Evolutionary conservation across 2,329 filamentous ascomycete genomes (phyloP), one percentile per base, ranked within the genome.

Genomic region (Lasiodiplodia gonubiensis): DNA sequence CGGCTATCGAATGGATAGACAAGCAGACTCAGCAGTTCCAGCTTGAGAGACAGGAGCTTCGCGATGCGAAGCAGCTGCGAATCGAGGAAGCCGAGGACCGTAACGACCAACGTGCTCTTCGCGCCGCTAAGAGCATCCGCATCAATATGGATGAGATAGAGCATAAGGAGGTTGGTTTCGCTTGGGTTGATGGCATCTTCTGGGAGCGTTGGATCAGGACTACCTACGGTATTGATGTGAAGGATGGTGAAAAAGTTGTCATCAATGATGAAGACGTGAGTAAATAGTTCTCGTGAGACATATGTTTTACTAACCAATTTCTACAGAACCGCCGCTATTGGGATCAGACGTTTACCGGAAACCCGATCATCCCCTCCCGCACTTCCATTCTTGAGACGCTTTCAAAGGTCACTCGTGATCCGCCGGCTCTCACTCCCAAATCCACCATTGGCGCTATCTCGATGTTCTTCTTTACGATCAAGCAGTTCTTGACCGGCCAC

Each of bases 191-290:
- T 77, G 93, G 94, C 61, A 88, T 92, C 8, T 98, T 98, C 79
- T 99, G 95, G 95, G 94, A 98, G 80, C 88, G 94, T 70, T 99
- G 95, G 95, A 88, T 99, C 71, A 87, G 91, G 72, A 94, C 90
- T n/a, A 97, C 94, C 0, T 99, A 97, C 75, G 94, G 94, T 66
- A 91, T 98, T 72, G 92, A 96, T 73, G 89, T 95, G 37, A 85
- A 84, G 69, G 89, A 95, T 70, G 94, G 94, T 57, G 95, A 98
- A 79, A 89, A 92, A 70, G 92, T 99, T 66, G 91, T 99, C 68
- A 95, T 99, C 81, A 97, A 97, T 72, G 95, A 99, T 74, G 92
- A 98, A 84, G 93, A 97, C 79, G 93, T 97, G 84, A 90, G 92
- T 85, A 68, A 66, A 4, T 53, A 10, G 7, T 33, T 23, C 10